Evolutionary conservation across 2,329 filamentous ascomycete genomes (phyloP).

Genomic region (Zymoseptoria pseudotritici): DNA sequence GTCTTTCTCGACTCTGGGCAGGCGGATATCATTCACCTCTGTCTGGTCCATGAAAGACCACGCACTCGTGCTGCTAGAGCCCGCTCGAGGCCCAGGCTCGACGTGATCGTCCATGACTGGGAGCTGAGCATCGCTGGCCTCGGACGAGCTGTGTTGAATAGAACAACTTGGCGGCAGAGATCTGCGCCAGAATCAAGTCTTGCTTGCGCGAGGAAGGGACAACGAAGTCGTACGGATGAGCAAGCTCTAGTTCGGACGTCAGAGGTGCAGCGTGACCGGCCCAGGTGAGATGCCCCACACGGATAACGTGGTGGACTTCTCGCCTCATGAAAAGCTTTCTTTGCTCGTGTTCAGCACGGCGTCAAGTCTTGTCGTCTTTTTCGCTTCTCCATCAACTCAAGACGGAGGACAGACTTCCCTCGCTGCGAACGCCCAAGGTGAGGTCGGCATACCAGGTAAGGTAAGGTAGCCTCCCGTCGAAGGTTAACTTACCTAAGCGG

Average conservation of each 20-base stretch:
- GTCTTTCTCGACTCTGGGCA: constrained; percentile 42
- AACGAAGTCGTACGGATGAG: background rate
- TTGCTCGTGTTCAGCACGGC: background rate
- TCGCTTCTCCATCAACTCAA: background rate
- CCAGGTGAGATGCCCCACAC: background rate
- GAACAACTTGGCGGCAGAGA: background rate
- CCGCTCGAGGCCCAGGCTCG: background rate
- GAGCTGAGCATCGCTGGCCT: background rate
- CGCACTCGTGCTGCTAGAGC: background rate
- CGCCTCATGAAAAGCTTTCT: too few relatives aligned
- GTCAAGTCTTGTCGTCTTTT: background rate
- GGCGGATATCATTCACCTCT: constrained; percentile 9
- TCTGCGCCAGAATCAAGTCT: background rate
- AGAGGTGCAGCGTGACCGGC: background rate
- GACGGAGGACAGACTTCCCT: background rate
- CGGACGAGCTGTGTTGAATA: background rate
- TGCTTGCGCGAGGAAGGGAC: background rate
- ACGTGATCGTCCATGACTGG: background rate
- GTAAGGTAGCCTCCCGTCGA: background rate
- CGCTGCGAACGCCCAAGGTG: background rate
- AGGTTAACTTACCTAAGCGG: background rate
- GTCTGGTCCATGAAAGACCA: background rate
- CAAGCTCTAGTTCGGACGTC: background rate
- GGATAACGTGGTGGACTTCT: background rate
- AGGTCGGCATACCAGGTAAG: background rate